Evolutionary conservation across 1,284 basidiomycete species (phyloP), one percentile per base, ranked within the genome.

Genomic region (Vanrija humicola): DNA sequence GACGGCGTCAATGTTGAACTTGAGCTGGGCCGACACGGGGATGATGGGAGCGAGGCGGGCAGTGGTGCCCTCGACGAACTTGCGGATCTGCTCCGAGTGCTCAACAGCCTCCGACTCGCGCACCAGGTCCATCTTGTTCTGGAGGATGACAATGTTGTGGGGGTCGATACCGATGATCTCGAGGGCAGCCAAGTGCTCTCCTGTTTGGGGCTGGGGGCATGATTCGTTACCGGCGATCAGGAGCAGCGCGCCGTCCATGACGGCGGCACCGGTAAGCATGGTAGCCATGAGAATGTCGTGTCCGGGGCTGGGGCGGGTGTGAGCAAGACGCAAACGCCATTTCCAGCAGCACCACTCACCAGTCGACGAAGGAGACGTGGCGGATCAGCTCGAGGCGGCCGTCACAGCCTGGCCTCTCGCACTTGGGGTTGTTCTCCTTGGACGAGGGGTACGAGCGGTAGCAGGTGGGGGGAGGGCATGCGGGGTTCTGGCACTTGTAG

Each of bases 1-100:
- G 50, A 98, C 94, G n/a, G 95, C 94, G 71, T 98, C 95, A 69
- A 98, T 98, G 82, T 98, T 98, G 83, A 97, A 98, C 79, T 91
- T 92, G 58, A 98, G 82, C 78, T 98, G 96, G 5, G 95, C 95
- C 40, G 95, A 98, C 72, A 98, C 97, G 58, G 95, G 95, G 47
- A 98, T 90, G 76, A 98, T 97, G 50, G 96, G 95, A 8, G 96
- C 97, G 23, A 87, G 86, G 77, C 96, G 90, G 49, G 96, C 96
- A 48, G 97, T 92, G 40, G 95, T 98, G 52, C 93, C 90, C 80
- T 93, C 94, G 46, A 96, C 92, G 71, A 97, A 97, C 18, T 89
- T 86, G 42, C 86, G 78, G 65, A 96, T 96, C 70, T 89, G 92
- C 78, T 94, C 91, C 73, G 92, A 87, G 70, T 97, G 93, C 74